phyloP scores from a whole-genome alignment of 2,329 filamentous ascomycete genomes.

The Cercospora sp. region DNA sequence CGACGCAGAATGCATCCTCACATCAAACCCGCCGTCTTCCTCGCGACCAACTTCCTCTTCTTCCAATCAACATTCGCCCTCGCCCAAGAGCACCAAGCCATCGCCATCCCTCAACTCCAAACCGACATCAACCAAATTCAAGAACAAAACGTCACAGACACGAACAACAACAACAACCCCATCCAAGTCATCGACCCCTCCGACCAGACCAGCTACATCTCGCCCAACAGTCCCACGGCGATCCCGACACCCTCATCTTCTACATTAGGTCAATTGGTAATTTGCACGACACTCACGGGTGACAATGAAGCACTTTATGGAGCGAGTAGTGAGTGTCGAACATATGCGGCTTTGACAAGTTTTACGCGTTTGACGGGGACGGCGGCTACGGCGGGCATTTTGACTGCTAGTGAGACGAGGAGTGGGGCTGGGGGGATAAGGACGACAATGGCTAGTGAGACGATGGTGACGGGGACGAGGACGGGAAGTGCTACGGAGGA shows the following conservation, averaged over 20 bases:
- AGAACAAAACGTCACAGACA: background rate
- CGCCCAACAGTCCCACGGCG: background rate
- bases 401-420: slow-evolving; percentile 17
- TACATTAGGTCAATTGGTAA: background rate
- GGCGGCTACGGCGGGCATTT: background rate
- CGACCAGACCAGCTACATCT: slow-evolving; percentile 1
- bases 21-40: background rate
- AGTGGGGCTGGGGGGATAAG: background rate
- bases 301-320: background rate
- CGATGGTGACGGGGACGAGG: background rate
- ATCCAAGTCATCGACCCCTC: slow-evolving; percentile 2
- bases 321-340: background rate
- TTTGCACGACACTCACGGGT: background rate
- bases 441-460: background rate
- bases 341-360: background rate
- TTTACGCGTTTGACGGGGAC: background rate
- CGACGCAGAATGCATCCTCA: background rate
- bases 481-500: background rate
- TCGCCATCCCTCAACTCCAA: background rate
- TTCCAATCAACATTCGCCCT: background rate
- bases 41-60: background rate
- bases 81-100: slow-evolving; percentile 5
- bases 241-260: background rate
- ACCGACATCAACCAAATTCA: background rate
- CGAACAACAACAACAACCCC: background rate